These are phyloP conservation scores for Platanthera guangdongensis DNA, from an alignment of 106 monocot genomes.

Conservation along the genomic window DNA sequence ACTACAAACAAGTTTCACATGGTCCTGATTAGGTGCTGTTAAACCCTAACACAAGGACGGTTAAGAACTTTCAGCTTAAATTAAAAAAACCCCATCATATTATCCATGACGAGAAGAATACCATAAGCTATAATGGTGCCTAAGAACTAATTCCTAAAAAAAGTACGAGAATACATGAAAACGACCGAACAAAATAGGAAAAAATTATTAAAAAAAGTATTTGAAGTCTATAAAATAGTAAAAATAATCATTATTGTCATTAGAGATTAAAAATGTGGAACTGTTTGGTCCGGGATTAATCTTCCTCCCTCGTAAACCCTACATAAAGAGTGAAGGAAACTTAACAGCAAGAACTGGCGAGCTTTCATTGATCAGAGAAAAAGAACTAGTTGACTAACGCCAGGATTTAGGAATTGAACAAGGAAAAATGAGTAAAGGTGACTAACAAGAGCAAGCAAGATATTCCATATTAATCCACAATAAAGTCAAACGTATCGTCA, in stretches of 20 bases:
- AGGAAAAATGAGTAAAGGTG: neutral
- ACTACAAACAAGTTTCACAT: too few species aligned
- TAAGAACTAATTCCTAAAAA: neutral
- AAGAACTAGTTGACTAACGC: neutral
- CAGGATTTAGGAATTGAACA: neutral
- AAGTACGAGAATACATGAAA: neutral
- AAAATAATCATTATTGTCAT: neutral
- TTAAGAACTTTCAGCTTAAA: neutral
- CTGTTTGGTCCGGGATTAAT: neutral
- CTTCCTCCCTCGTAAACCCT: neutral
- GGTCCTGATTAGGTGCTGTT: too few species aligned
- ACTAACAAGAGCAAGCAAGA: neutral
- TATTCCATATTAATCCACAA: neutral
- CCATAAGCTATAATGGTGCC: neutral
- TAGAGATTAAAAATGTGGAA: neutral
- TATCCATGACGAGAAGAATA: neutral
- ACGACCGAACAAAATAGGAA: neutral
- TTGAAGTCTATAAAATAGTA: neutral
- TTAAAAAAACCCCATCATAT: neutral
- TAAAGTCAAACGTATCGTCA: neutral
- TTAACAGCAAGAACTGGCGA: neutral
- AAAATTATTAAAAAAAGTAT: neutral
- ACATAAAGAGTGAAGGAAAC: neutral
- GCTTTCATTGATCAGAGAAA: neutral
- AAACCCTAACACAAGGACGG: too few species aligned